Percentiles rank a stretch among this genome's conserved stretches.
These are phyloP conservation scores for Aspergillus tanneri DNA, from an alignment of 2,329 filamentous ascomycete genomes.

Conservation along the genomic window DNA sequence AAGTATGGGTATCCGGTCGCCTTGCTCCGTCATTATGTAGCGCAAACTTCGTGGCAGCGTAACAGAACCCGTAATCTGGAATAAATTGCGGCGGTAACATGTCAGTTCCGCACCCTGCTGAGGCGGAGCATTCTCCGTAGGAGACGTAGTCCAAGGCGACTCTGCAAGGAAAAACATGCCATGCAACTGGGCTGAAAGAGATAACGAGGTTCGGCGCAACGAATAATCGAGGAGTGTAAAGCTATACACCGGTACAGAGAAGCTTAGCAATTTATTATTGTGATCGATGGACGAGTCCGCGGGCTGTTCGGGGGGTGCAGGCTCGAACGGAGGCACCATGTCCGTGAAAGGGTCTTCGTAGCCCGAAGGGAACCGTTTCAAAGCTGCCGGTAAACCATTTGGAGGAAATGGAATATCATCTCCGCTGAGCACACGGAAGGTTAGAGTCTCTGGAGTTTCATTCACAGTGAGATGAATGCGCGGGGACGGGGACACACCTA, in stretches of 20 bases:
- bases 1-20: constrained; percentile 77
- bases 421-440: constrained; percentile 38
- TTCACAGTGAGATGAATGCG: neutral
- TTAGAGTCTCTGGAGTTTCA: neutral
- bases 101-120: constrained; percentile 66
- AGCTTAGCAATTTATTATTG: constrained; percentile 71
- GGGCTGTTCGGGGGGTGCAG: constrained; percentile 46
- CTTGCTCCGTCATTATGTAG: constrained; percentile 78
- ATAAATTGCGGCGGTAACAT: constrained; percentile 92
- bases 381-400: constrained; percentile 37
- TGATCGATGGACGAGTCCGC: constrained; percentile 61
- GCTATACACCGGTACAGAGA: constrained; percentile 63
- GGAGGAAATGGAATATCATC: constrained; percentile 54
- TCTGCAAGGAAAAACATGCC: constrained; percentile 70
- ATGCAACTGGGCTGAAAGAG: constrained; percentile 62
- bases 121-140: constrained; percentile 58
- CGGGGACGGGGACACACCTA: constrained; percentile 48
- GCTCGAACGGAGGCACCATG: constrained; percentile 46
- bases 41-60: constrained; percentile 75
- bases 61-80: constrained; percentile 89
- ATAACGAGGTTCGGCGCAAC: constrained; percentile 55
- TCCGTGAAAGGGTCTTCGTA: constrained; percentile 56
- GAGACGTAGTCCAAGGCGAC: constrained; percentile 60
- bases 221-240: constrained; percentile 62
- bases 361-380: constrained; percentile 53